These are phyloP conservation scores for Warburgia ugandensis DNA, from an alignment of 164 flowering plant species.

Conservation along the genomic window DNA sequence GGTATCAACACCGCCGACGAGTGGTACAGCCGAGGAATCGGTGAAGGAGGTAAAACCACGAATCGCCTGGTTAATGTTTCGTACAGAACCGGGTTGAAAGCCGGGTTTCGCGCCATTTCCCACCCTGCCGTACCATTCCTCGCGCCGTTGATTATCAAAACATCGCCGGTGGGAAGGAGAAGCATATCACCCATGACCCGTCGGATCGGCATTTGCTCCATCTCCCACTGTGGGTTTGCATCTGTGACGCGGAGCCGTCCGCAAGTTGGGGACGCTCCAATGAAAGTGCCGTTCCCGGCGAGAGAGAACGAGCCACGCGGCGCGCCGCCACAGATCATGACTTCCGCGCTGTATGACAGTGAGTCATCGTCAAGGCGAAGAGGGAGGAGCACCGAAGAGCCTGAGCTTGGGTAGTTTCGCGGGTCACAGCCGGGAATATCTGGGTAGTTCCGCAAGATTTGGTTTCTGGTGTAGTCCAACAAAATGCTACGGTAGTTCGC, in stretches of 20 bases:
- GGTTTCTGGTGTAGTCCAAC: conserved; percentile 35
- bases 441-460: conserved; percentile 47
- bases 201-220: conserved; percentile 70
- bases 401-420: conserved; percentile 68
- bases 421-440: conserved; percentile 47
- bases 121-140: conserved; percentile 75
- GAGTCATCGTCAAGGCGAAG: conserved; percentile 10
- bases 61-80: conserved; percentile 33
- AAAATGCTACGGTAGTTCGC: conserved; percentile 60
- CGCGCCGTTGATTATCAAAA: conserved; percentile 70
- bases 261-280: conserved; percentile 49
- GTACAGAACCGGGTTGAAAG: conserved; percentile 53
- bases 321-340: conserved; percentile 84
- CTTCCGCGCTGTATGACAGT: conserved; percentile 21
- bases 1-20: conserved; percentile 57
- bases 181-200: conserved; percentile 84
- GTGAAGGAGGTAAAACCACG: conserved; percentile 32
- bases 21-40: conserved; percentile 68
- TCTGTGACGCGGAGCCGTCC: conserved; percentile 57
- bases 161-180: conserved; percentile 61
- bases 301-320: conserved; percentile 34
- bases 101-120: conserved; percentile 55
- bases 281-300: conserved; percentile 16
- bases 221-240: conserved; percentile 49
- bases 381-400: conserved; percentile 80